Conservation (phyloP, 228 moss, liverwort and hornwort genomes). For the Sphagnum fallax region DNA sequence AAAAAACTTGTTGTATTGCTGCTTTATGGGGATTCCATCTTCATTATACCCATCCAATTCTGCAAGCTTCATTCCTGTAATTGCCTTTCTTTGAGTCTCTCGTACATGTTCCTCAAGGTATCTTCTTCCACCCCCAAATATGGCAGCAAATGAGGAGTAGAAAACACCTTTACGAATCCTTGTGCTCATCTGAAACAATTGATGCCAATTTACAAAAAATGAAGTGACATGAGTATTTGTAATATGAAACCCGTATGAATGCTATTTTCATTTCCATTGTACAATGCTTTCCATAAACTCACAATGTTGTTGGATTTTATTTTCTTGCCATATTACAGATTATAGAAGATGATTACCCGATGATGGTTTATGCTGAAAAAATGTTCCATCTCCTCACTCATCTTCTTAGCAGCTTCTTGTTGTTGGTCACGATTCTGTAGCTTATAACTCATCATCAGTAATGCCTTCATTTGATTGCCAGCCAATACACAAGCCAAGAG, state of each 20-base stretch:
- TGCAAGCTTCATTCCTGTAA: slow-evolving; percentile 51
- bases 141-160: slow-evolving; percentile 55
- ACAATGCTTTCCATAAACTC: neutral
- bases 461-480: slow-evolving; percentile 25
- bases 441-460: slow-evolving; percentile 22
- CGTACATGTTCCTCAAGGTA: slow-evolving; percentile 58
- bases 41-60: slow-evolving; percentile 44
- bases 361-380: slow-evolving; percentile 50
- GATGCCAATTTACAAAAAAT: neutral
- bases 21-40: slow-evolving; percentile 58
- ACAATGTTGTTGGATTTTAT: neutral
- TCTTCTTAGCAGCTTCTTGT: slow-evolving; percentile 30
- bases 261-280: neutral
- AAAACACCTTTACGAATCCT: slow-evolving; percentile 46
- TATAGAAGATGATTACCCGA: slow-evolving; percentile 12
- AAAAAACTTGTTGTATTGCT: slow-evolving; percentile 43
- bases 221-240: neutral
- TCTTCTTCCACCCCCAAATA: slow-evolving; percentile 49
- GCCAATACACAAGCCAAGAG: slow-evolving; percentile 19
- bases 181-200: slow-evolving; percentile 20
- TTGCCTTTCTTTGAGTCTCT: slow-evolving; percentile 22
- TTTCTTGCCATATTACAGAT: neutral
- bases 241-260: neutral
- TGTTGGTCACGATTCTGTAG: slow-evolving; percentile 23
- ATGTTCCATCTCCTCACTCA: slow-evolving; percentile 34